These are phyloP conservation scores for Entomortierella chlamydospora DNA, from an alignment of 192 early-diverging fungal genomes.

Conservation along the genomic window DNA sequence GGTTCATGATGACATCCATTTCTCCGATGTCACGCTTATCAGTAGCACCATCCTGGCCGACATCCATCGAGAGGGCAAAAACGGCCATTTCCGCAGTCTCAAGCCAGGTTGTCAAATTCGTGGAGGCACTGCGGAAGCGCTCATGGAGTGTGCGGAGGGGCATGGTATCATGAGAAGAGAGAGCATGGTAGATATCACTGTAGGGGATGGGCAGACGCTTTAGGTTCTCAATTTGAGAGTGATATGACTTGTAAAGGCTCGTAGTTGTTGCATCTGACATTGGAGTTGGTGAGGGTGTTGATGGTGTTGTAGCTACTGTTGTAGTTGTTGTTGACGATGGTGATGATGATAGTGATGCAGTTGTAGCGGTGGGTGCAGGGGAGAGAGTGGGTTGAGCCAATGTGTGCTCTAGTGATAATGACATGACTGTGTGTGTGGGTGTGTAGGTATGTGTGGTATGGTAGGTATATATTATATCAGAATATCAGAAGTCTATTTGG, in stretches of 20 bases:
- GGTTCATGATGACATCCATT: constrained; percentile 56
- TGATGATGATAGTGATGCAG: constrained; percentile 2
- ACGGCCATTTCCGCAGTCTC: constrained; percentile 65
- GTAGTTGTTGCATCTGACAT: constrained; percentile 8
- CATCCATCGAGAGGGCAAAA: constrained; percentile 64
- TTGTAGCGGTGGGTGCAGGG: constrained; percentile 6
- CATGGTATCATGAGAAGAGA: constrained; percentile 47
- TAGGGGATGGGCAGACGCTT: constrained; percentile 51
- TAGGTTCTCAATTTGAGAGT: constrained; percentile 53
- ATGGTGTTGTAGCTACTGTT: constrained; percentile 2
- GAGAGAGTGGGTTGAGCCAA: constrained; percentile 17
- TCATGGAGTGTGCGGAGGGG: constrained; percentile 50
- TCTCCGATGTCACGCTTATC: constrained; percentile 52
- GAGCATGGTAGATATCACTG: constrained; percentile 56
- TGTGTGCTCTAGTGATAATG: constrained; percentile 20
- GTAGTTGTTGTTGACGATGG: constrained; percentile 7
- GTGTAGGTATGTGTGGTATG: background rate
- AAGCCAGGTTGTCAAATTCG: constrained; percentile 59
- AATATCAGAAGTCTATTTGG: too few species aligned
- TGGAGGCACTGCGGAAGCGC: constrained; percentile 45
- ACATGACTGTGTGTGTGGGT: constrained; percentile 25
- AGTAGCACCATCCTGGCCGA: constrained; percentile 55
- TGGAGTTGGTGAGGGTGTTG: constrained; percentile 1
- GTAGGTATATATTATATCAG: too few species aligned
- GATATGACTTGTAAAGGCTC: constrained; percentile 40